Evolutionary conservation across 495 filamentous ascomycete species (phyloP).

Genomic region (Glutinoglossum americanum): DNA sequence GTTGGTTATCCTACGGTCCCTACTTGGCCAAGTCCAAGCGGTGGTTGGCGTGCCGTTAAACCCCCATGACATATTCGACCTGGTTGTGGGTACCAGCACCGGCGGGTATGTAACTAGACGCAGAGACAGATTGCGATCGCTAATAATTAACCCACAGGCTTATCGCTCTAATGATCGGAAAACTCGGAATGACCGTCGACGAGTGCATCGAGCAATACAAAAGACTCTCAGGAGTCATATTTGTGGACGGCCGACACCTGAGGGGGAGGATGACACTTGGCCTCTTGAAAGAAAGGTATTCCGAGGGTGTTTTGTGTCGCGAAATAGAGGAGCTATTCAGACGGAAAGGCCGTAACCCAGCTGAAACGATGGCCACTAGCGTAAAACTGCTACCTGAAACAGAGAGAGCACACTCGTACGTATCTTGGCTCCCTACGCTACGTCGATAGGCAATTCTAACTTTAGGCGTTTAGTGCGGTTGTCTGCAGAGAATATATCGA

Average conservation of each 20-base stretch:
- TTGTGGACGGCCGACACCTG: background rate
- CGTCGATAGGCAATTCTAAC: background rate
- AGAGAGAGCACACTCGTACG: background rate
- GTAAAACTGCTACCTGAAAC: background rate
- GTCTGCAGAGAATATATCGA: background rate
- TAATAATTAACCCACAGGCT: background rate
- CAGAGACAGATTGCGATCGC: background rate
- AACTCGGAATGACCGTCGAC: background rate
- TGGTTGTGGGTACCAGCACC: background rate
- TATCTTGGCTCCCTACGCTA: background rate
- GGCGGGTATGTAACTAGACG: background rate
- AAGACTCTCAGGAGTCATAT: background rate
- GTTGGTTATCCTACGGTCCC: background rate
- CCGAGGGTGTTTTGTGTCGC: background rate
- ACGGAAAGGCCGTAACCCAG: background rate
- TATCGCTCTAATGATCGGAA: background rate
- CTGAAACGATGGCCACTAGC: background rate
- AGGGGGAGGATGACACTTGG: background rate
- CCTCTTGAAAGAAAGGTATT: background rate
- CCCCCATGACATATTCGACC: background rate
- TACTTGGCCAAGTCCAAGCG: background rate
- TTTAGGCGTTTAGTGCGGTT: background rate
- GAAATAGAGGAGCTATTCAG: background rate
- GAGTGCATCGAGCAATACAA: background rate
- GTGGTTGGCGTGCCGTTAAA: background rate